Evolutionary conservation across 495 filamentous ascomycete genomes (phyloP).

Genomic region (Daldinia childiae): DNA sequence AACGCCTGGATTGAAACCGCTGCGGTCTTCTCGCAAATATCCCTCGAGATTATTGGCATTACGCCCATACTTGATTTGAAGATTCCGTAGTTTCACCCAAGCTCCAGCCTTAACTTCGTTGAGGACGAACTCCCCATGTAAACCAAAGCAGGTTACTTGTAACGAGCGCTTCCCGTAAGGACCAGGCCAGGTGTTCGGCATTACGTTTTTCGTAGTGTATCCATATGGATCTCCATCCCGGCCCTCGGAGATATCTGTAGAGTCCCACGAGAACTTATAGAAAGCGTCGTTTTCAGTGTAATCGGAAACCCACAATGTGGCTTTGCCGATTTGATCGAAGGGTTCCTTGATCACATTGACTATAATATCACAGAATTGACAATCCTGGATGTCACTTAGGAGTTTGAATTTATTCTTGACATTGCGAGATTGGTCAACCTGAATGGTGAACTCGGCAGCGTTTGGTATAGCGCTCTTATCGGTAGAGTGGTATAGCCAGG

Average conservation of each 20-base stretch:
- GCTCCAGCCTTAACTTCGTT: slow-evolving; percentile 64
- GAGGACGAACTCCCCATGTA: slow-evolving; percentile 69
- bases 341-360: slow-evolving; percentile 79
- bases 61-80: slow-evolving; percentile 70
- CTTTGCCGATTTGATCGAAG: slow-evolving; percentile 55
- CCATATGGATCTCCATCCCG: slow-evolving; percentile 47
- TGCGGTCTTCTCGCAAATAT: slow-evolving; percentile 69
- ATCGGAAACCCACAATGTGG: slow-evolving; percentile 82
- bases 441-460: slow-evolving; percentile 55
- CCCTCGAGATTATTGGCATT: slow-evolving; percentile 72
- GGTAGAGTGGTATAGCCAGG: slow-evolving; percentile 52
- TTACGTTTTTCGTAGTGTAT: slow-evolving; percentile 30
- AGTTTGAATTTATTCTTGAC: slow-evolving; percentile 67
- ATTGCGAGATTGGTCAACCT: slow-evolving; percentile 49
- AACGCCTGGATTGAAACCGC: slow-evolving; percentile 57
- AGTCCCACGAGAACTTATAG: slow-evolving; percentile 63
- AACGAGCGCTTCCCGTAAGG: slow-evolving; percentile 80
- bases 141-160: slow-evolving; percentile 75
- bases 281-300: slow-evolving; percentile 78
- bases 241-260: slow-evolving; percentile 48
- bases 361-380: slow-evolving; percentile 72
- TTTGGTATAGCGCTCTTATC: slow-evolving; percentile 56
- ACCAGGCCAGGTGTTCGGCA: slow-evolving; percentile 69
- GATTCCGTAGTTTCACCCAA: slow-evolving; percentile 74
- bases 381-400: slow-evolving; percentile 68